Percentiles rank a stretch among this genome's conserved stretches.
Conservation (phyloP, 2,329 filamentous ascomycete species). For the Xylaria sp. region DNA sequence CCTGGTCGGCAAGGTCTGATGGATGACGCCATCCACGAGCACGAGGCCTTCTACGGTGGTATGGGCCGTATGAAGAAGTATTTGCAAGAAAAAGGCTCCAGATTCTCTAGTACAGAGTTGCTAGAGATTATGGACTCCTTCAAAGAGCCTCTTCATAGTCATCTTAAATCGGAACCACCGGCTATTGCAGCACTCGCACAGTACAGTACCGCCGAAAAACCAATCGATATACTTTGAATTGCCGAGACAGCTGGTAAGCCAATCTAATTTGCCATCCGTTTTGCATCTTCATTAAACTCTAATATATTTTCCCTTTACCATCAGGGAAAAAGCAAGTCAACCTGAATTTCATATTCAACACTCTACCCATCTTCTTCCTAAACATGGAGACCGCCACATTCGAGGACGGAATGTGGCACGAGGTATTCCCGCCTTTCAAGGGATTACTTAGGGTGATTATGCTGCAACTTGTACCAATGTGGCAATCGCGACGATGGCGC, state of each 20-base stretch:
- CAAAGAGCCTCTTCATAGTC: conserved; percentile 26
- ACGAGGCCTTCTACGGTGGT: conserved; percentile 28
- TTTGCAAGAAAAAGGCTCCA: conserved; percentile 8
- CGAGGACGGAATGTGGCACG: conserved; percentile 36
- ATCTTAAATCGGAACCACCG: conserved; percentile 31
- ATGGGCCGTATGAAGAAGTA: conserved; percentile 27
- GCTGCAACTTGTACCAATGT: neutral
- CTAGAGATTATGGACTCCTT: conserved; percentile 32
- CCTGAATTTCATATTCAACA: conserved; percentile 31
- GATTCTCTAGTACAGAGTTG: conserved; percentile 16
- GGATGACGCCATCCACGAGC: conserved; percentile 26
- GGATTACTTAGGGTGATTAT: conserved; percentile 7
- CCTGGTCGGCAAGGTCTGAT: conserved; percentile 29
- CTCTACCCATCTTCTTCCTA: conserved; percentile 32
- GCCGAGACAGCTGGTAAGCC: conserved; percentile 31
- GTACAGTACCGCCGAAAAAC: conserved; percentile 30
- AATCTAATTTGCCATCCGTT: neutral
- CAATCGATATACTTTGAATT: conserved; percentile 33
- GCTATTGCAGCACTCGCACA: conserved; percentile 29
- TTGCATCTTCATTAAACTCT: neutral
- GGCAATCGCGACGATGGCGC: neutral
- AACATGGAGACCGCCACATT: conserved; percentile 35
- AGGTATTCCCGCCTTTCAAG: conserved; percentile 29
- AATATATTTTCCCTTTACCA: conserved; percentile 1
- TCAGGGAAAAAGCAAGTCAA: conserved; percentile 25